Evolutionary conservation across 768 basidiomycete genomes (phyloP).

Genomic region (Cubamyces sp.): DNA sequence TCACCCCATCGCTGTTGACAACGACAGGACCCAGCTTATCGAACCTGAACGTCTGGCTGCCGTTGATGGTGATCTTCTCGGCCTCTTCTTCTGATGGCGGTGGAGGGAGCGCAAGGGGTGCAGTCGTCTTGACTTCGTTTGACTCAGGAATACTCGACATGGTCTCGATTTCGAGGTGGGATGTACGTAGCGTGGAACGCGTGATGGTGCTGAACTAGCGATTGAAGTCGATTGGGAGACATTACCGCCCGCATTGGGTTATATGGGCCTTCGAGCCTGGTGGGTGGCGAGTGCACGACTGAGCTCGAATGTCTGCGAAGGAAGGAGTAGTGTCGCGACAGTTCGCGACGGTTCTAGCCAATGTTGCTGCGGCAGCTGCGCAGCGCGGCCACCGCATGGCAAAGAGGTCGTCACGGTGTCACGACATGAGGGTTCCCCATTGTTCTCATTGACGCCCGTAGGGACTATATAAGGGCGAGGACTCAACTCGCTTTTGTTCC

Average conservation of each 20-base stretch:
- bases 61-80: slow-evolving; percentile 19
- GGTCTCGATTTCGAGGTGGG: neutral
- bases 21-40: slow-evolving; percentile 70
- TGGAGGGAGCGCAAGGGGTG: slow-evolving; percentile 14
- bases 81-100: slow-evolving; percentile 11
- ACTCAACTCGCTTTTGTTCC: no score
- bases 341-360: slow-evolving; percentile 7
- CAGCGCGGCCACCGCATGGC: no score
- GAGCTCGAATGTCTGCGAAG: neutral
- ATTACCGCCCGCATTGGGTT: neutral
- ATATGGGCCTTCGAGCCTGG: neutral
- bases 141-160: neutral
- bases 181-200: neutral
- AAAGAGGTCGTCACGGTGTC: no score
- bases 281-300: no score
- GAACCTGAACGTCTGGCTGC: slow-evolving; percentile 46
- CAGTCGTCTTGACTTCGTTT: slow-evolving; percentile 1
- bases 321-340: neutral
- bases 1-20: slow-evolving; percentile 67
- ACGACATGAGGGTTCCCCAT: no score
- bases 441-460: no score
- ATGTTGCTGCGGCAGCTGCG: no score
- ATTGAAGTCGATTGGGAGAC: neutral
- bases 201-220: neutral
- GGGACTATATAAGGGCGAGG: no score